Evolutionary conservation across 176 grass and related monocot genomes (phyloP), one percentile per base, ranked within the genome.

Genomic region (Thinopyrum elongatum): DNA sequence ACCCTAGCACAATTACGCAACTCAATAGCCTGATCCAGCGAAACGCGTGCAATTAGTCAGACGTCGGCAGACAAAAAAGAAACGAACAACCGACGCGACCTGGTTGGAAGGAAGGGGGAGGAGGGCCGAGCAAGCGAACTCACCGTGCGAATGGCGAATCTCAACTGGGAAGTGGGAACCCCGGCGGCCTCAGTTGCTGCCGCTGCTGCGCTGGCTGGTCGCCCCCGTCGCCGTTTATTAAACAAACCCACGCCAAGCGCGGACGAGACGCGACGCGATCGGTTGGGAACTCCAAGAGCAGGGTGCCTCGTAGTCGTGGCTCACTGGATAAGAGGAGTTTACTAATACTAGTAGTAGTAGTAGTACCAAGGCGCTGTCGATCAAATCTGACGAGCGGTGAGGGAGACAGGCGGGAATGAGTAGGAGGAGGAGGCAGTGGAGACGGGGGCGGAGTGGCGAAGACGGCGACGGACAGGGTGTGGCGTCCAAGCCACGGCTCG

Each of bases 401-500:
- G 57, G 11, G 62, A 39, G 42, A 44, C 11, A 5, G 30, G 31
- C 29, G 42, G 67, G 41, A 46, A 39, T 2, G 35, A 71, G 63
- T 17, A 17, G 12, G 63, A 51, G 15, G 44, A 49, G 47, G 49
- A 17, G 34, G 25, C 21, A 30, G 42, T 28, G 80, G 65, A 35
- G 60, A 80, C 30, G 4, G 72, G 51, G 49, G 65, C 73, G 70
- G 27, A 51, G 19, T 21, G 53, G 81, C 35, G n/a, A 39, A 41
- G 46, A 76, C 53, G 16, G 25, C 36, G 57, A 65, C 69, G 74
- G 71, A 35, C 65, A 63, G 41, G 72, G 46, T 28, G 66, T 72
- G 28, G 39, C 79, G 84, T 65, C 64, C 79, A 72, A 89, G 82
- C 69, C 68, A 89, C 82, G 68, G 75, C 34, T 46, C 28, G 27